These are phyloP conservation scores for Cercis canadensis DNA, from an alignment of 306 rosid species.

Conservation along the genomic window DNA sequence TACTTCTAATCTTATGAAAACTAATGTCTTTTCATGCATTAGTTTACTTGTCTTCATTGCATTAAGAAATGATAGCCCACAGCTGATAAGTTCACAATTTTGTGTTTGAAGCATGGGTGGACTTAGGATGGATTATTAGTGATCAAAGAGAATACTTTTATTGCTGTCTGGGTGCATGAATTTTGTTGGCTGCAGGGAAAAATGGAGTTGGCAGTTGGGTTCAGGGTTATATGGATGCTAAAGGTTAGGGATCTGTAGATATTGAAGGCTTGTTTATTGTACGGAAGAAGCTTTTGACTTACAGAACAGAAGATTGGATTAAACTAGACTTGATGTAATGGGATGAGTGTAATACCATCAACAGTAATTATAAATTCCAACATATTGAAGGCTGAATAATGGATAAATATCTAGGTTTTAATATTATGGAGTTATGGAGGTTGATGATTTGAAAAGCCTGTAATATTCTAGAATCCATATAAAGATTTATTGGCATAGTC, in stretches of 20 bases:
- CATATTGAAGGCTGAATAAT: conserved; percentile 16
- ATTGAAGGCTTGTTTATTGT: background rate
- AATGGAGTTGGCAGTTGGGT: conserved; percentile 18
- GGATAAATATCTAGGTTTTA: background rate
- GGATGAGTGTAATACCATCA: conserved; percentile 21
- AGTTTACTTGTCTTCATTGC: conserved; percentile 25
- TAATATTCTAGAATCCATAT: conserved; percentile 18
- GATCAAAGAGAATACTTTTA: conserved; percentile 6
- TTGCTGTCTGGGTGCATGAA: conserved; percentile 26
- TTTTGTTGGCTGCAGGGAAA: conserved; percentile 10
- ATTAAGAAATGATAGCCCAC: conserved; percentile 24
- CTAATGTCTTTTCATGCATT: conserved; percentile 25
- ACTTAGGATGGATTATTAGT: conserved; percentile 9
- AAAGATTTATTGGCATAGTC: conserved; percentile 1
- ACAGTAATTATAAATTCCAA: too few species aligned
- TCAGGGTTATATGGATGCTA: conserved; percentile 25
- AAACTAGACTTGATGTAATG: conserved; percentile 6
- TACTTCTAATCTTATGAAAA: conserved; percentile 31
- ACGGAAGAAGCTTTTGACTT: conserved; percentile 4
- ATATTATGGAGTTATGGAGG: background rate
- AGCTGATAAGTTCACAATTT: conserved; percentile 21
- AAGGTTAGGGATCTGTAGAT: conserved; percentile 12
- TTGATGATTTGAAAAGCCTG: conserved; percentile 3
- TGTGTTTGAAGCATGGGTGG: conserved; percentile 20
- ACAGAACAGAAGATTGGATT: conserved; percentile 18